phyloP scores from a whole-genome alignment of 768 basidiomycete genomes.

The Crucibulum laeve region DNA sequence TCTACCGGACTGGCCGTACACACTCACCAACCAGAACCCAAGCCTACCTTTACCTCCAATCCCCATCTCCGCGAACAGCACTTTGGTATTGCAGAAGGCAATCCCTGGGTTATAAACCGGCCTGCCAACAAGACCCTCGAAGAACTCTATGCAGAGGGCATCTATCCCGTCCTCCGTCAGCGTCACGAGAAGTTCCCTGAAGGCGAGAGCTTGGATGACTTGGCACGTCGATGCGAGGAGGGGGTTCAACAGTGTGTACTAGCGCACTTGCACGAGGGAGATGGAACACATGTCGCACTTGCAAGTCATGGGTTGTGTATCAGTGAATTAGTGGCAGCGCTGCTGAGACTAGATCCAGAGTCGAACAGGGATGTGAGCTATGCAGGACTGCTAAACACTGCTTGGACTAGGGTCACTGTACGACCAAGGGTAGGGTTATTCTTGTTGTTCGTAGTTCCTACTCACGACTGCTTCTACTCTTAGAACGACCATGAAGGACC shows the following conservation, averaged over 20 bases:
- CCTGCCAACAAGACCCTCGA: conserved; percentile 26
- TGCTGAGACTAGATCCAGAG: conserved; percentile 47
- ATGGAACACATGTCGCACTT: conserved; percentile 39
- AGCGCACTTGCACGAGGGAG: conserved; percentile 43
- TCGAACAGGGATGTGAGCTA: conserved; percentile 30
- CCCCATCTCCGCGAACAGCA: conserved; percentile 63
- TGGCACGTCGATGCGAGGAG: conserved; percentile 48
- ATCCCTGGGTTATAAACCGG: conserved; percentile 35
- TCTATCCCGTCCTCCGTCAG: conserved; percentile 48
- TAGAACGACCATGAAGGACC: conserved; percentile 14
- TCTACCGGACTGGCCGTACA: conserved; percentile 56
- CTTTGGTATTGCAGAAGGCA: conserved; percentile 71
- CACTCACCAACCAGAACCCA: conserved; percentile 43
- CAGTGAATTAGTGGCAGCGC: conserved; percentile 49
- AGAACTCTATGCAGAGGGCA: conserved; percentile 41
- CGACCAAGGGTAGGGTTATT: conserved; percentile 33
- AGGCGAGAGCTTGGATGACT: conserved; percentile 64
- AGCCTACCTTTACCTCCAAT: conserved; percentile 50
- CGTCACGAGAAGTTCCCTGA: conserved; percentile 56
- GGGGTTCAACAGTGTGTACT: conserved; percentile 53
- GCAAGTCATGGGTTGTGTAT: conserved; percentile 78
- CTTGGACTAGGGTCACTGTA: conserved; percentile 61
- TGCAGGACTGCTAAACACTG: conserved; percentile 62
- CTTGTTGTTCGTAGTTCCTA: not conserved
- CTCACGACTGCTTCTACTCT: not conserved